Percentiles rank a stretch among this genome's conserved stretches.
These are phyloP conservation scores for Nicotiana sylvestris DNA, from an alignment of 257 asterid genomes.

Conservation along the genomic window DNA sequence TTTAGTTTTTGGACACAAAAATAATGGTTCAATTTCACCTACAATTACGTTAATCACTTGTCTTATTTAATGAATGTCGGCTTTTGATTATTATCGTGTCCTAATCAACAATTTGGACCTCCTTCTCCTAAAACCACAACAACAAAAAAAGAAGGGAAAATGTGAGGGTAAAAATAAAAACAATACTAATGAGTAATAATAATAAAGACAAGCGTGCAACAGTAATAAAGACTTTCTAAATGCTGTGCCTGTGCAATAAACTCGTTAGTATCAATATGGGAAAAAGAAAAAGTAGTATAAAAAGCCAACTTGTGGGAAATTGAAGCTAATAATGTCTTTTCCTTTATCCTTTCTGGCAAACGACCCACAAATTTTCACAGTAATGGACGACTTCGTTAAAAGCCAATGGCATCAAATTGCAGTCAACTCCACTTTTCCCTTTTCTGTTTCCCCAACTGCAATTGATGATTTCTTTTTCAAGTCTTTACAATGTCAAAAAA, in stretches of 20 bases:
- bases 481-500: neutral
- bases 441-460: conserved; percentile 8
- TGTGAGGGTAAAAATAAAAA: neutral
- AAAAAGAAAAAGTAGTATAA: neutral
- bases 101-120: neutral
- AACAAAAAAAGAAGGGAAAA: no score
- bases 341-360: neutral
- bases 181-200: neutral
- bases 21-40: neutral
- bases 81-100: neutral
- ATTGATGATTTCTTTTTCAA: neutral
- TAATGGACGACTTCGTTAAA: conserved; percentile 8
- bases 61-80: neutral
- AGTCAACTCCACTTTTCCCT: conserved; percentile 25
- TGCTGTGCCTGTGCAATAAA: neutral
- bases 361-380: neutral
- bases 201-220: neutral
- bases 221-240: neutral
- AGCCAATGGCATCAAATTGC: conserved; percentile 21
- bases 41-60: neutral
- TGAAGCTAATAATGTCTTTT: conserved; percentile 6
- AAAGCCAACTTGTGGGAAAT: neutral
- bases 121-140: neutral
- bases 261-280: neutral
- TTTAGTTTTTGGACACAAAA: neutral